phyloP scores from a whole-genome alignment of 768 basidiomycete species.

The Butyriboletus loyo region DNA sequence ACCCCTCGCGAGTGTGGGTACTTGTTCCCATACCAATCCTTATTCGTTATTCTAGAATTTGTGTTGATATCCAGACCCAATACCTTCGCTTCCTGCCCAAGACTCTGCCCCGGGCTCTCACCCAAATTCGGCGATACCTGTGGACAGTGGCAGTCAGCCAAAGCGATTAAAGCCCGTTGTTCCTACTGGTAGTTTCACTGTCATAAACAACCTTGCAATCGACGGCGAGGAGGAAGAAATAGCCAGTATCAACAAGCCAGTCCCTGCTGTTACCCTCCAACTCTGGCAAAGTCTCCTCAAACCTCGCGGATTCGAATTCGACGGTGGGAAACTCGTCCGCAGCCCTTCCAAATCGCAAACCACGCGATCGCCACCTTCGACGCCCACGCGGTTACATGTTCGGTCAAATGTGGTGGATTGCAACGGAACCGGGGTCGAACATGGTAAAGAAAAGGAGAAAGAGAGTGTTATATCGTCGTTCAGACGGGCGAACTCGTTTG shows the following conservation, averaged over 20 bases:
- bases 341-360: slow-evolving; percentile 52
- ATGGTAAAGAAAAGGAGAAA: slow-evolving; percentile 19
- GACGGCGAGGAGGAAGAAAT: slow-evolving; percentile 52
- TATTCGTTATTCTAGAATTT: background rate
- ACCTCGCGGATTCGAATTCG: slow-evolving; percentile 62
- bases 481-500: slow-evolving; percentile 64
- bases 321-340: slow-evolving; percentile 53
- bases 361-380: slow-evolving; percentile 18
- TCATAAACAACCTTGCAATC: slow-evolving; percentile 18
- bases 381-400: slow-evolving; percentile 13
- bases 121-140: slow-evolving; percentile 9
- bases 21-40: background rate
- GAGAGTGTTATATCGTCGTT: slow-evolving; percentile 55
- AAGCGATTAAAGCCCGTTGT: slow-evolving; percentile 14
- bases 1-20: slow-evolving; percentile 23
- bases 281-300: slow-evolving; percentile 71
- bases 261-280: slow-evolving; percentile 59
- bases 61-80: slow-evolving; percentile 7
- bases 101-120: slow-evolving; percentile 15
- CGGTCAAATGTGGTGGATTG: background rate
- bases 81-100: slow-evolving; percentile 11
- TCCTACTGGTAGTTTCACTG: slow-evolving; percentile 16
- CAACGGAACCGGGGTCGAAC: background rate
- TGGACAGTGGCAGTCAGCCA: slow-evolving; percentile 15
- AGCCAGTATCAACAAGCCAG: slow-evolving; percentile 52